Evolutionary conservation across 805 yeast species (phyloP).

Genomic region (Schizosaccharomyces osmophilus): DNA sequence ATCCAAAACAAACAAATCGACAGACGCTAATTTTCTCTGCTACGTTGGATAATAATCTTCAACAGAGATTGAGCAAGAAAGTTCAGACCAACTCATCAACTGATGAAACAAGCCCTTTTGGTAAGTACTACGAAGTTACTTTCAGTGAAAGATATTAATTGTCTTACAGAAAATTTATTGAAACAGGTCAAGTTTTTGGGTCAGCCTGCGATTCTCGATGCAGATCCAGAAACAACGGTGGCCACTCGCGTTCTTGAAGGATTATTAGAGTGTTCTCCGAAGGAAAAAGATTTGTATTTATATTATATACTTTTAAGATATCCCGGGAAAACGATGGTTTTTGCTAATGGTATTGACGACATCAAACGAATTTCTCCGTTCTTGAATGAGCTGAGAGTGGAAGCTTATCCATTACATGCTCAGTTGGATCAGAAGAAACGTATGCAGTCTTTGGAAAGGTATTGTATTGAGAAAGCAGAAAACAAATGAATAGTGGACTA

Average conservation of each 20-base stretch:
- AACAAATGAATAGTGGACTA: background rate
- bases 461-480: no score
- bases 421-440: slow-evolving; percentile 90
- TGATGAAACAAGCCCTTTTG: background rate
- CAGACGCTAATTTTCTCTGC: slow-evolving; percentile 92
- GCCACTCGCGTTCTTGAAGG: slow-evolving; percentile 60
- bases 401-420: slow-evolving; percentile 62
- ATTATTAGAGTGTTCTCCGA: slow-evolving; percentile 69
- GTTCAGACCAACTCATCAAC: slow-evolving; percentile 3
- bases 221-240: slow-evolving; percentile 62
- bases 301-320: slow-evolving; percentile 70
- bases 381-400: slow-evolving; percentile 39
- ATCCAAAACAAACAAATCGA: slow-evolving; percentile 13
- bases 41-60: slow-evolving; percentile 63
- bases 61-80: slow-evolving; percentile 35
- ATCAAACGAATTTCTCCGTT: slow-evolving; percentile 67
- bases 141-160: slow-evolving; percentile 13
- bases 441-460: slow-evolving; percentile 48
- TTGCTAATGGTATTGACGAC: slow-evolving; percentile 86
- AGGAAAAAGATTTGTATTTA: slow-evolving; percentile 68
- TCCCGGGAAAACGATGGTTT: slow-evolving; percentile 73
- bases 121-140: slow-evolving; percentile 4
- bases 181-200: slow-evolving; percentile 48
- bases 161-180: slow-evolving; percentile 38
- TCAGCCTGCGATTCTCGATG: slow-evolving; percentile 51